These are phyloP conservation scores for Coemansia asiatica DNA, from an alignment of 192 early-diverging fungal species.

Conservation along the genomic window DNA sequence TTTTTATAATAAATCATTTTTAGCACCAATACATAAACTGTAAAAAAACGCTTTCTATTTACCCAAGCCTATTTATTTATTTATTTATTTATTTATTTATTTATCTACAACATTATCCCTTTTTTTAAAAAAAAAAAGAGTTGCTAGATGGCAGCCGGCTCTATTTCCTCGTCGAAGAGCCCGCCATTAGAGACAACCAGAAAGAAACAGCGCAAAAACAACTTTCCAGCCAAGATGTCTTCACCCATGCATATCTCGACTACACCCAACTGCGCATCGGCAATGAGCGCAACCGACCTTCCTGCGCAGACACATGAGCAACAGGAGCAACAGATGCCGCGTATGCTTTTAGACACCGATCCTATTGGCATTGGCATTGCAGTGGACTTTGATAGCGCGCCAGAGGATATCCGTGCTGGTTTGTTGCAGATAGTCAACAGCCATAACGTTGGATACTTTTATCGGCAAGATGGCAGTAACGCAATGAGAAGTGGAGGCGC, in stretches of 20 bases:
- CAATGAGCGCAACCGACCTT: slow-evolving; percentile 21
- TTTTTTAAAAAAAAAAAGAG: too few species aligned
- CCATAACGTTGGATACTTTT: slow-evolving; percentile 42
- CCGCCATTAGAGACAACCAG: not conserved
- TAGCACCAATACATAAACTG: too few species aligned
- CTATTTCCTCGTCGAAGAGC: not conserved
- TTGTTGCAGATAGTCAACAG: slow-evolving; percentile 29
- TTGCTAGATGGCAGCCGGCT: not conserved
- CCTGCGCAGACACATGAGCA: slow-evolving; percentile 24
- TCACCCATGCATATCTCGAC: slow-evolving; percentile 44
- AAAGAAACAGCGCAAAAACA: slow-evolving; percentile 27
- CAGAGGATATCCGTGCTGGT: slow-evolving; percentile 31
- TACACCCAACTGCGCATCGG: slow-evolving; percentile 22
- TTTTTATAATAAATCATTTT: too few species aligned
- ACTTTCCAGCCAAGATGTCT: not conserved
- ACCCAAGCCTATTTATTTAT: too few species aligned
- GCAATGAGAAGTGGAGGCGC: too few species aligned
- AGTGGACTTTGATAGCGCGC: slow-evolving; percentile 29
- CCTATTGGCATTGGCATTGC: slow-evolving; percentile 31
- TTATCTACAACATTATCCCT: too few species aligned
- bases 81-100: too few species aligned
- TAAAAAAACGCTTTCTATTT: too few species aligned
- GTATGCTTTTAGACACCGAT: slow-evolving; percentile 31
- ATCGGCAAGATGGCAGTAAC: not conserved
- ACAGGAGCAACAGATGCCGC: slow-evolving; percentile 6